phyloP scores from a whole-genome alignment of 2,329 filamentous ascomycete species.

The Mariannaea elegans region DNA sequence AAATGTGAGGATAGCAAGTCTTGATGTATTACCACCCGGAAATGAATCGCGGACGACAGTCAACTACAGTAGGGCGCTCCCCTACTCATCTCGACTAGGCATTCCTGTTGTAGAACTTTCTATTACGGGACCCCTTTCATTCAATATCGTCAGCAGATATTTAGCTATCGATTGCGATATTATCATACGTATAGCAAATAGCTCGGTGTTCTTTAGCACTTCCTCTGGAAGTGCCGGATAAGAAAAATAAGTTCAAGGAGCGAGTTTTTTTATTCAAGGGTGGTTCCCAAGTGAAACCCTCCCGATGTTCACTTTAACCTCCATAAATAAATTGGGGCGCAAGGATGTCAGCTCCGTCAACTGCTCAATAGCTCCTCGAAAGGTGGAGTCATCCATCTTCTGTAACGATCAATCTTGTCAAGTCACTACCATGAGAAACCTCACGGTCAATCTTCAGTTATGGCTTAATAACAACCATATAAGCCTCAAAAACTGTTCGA shows the following conservation, averaged over 20 bases:
- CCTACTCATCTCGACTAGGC: constrained; percentile 1
- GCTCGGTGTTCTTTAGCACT: not conserved
- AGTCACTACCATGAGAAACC: not conserved
- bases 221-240: not conserved
- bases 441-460: not conserved
- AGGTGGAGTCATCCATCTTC: constrained; percentile 7
- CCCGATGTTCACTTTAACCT: not conserved
- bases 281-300: not conserved
- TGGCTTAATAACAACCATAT: not conserved
- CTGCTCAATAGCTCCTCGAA: constrained; percentile 1
- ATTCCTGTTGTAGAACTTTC: not conserved
- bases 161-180: not conserved
- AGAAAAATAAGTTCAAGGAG: not conserved
- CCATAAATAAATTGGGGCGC: not conserved
- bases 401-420: constrained; percentile 3
- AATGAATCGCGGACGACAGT: not conserved
- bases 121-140: not conserved
- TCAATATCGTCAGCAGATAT: constrained; percentile 6
- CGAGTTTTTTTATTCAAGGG: not conserved
- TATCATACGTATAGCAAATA: not conserved
- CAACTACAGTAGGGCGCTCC: not conserved
- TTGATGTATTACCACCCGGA: not conserved
- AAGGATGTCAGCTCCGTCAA: constrained; percentile 2
- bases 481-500: not conserved
- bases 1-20: not conserved